Base-by-base conservation (phyloP, 2,329 filamentous ascomycete genomes). In the Geosmithia flava region DNA sequence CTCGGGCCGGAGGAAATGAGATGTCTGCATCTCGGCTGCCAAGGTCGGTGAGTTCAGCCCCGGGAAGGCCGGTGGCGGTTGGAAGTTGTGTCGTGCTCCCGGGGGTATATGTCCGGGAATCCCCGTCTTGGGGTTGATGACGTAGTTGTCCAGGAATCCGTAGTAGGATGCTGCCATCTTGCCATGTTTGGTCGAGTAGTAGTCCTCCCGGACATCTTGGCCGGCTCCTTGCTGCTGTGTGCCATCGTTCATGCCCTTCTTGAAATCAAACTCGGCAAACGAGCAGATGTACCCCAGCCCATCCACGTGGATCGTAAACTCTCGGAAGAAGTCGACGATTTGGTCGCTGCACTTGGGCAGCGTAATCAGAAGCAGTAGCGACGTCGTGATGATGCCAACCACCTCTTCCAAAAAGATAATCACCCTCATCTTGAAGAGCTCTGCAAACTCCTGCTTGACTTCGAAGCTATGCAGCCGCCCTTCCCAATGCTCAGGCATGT, bases 101-200 rank as follows among this genome's bases (percentile, higher is more conserved):
- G 75, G 75, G 15, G 76, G 75, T 37, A 81, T 66, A 48, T 79
- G 73, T 19, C 79, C 78, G 7, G 78, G 76, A 19, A 82, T 75
- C 2, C 80, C 81, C 7, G 77, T 80, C 61, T 81, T 83, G 3
- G 82, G 80, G 56, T 87, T 87, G 45, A 82, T 78, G 15, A 83
- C 80, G 58, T 98, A 98, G 55, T 95, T 90, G 59, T 96, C 89
- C 50, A 96, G 71, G 62, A 98, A 98, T 2, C 90, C 89, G 58
- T 93, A 90, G 61, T 96, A 93, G 0, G 91, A 97, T 16, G 89
- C 87, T n/a, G 93, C 83, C 87, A 98, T 95, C 68, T 98, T 98
- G 53, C 90, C 87, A 58, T 98, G 90, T 60, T 96, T 96, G 10
- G 89, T 88, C 20, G 87, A 82, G 60, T 93, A 97, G 62, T 97